Evolutionary conservation across 176 grass and related monocot genomes (phyloP).

Genomic region (Alopecurus myosuroides): DNA sequence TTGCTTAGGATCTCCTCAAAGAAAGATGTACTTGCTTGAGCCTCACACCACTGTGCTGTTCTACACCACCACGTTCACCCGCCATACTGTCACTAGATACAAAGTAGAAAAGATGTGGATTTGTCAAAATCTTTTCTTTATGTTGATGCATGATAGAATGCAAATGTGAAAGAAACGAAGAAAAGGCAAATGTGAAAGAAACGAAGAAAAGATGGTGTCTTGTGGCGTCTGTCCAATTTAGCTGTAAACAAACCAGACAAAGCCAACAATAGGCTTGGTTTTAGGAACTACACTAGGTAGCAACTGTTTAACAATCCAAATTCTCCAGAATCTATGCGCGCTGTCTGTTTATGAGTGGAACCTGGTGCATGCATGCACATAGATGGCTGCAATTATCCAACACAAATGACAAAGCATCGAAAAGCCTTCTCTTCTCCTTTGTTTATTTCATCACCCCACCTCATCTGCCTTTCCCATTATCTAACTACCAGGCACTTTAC

Average conservation of each 20-base stretch:
- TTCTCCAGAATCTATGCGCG: not conserved
- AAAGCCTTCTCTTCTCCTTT: not conserved
- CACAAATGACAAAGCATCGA: conserved; percentile 18
- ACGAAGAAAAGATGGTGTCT: not conserved
- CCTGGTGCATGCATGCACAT: not conserved
- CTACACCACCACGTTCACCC: not conserved
- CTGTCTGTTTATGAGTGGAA: conserved; percentile 1
- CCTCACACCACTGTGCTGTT: conserved; percentile 5
- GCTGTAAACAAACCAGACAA: not conserved
- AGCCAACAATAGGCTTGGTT: not conserved
- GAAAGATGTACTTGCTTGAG: conserved; percentile 20
- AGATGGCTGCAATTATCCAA: conserved; percentile 21
- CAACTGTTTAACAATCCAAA: not conserved
- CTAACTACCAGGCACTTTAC: conserved; percentile 9
- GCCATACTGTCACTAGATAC: not conserved
- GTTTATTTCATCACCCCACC: not conserved
- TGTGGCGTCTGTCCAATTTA: not conserved
- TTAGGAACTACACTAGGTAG: not conserved
- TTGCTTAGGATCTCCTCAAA: conserved; percentile 9
- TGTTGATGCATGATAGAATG: not conserved
- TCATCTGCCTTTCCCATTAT: conserved; percentile 8
- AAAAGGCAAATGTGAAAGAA: too few species aligned
- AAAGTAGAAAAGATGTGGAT: not conserved
- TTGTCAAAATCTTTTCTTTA: not conserved
- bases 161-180: not conserved